phyloP scores from a whole-genome alignment of 768 basidiomycete genomes.

The Artomyces pyxidatus region DNA sequence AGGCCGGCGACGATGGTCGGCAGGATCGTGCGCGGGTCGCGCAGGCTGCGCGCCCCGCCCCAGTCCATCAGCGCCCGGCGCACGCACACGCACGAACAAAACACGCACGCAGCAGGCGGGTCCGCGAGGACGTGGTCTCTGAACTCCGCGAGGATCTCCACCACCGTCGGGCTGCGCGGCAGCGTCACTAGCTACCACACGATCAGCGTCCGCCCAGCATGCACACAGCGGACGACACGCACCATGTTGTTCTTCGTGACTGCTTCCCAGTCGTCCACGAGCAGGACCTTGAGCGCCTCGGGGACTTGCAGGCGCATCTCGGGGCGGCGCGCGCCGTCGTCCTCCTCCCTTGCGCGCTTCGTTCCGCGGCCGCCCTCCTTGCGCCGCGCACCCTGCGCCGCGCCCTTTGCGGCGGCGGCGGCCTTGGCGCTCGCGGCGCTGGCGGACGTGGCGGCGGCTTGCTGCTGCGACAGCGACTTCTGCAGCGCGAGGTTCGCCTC shows the following conservation, averaged over 20 bases:
- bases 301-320: slow-evolving; percentile 90
- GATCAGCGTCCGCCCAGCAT: neutral
- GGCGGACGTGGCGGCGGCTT: slow-evolving; percentile 31
- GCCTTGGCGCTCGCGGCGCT: slow-evolving; percentile 26
- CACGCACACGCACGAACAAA: neutral
- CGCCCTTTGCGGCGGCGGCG: slow-evolving; percentile 17
- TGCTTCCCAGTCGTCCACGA: slow-evolving; percentile 97
- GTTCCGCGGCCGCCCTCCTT: slow-evolving; percentile 62
- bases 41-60: slow-evolving; percentile 43
- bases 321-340: slow-evolving; percentile 69
- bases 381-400: slow-evolving; percentile 23
- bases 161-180: slow-evolving; percentile 73
- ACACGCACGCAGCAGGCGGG: slow-evolving; percentile 35
- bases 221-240: slow-evolving; percentile 5
- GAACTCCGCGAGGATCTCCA: slow-evolving; percentile 72
- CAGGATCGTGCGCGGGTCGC: slow-evolving; percentile 60
- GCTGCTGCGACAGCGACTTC: slow-evolving; percentile 49
- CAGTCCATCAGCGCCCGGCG: neutral
- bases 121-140: slow-evolving; percentile 49
- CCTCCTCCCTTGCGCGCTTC: slow-evolving; percentile 73
- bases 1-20: slow-evolving; percentile 82
- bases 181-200: slow-evolving; percentile 68
- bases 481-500: slow-evolving; percentile 75
- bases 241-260: slow-evolving; percentile 94
- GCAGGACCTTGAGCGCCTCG: slow-evolving; percentile 76